Evolutionary conservation across 352 stramenopile species (phyloP).

Genomic region (Phytophthora aleatoria): DNA sequence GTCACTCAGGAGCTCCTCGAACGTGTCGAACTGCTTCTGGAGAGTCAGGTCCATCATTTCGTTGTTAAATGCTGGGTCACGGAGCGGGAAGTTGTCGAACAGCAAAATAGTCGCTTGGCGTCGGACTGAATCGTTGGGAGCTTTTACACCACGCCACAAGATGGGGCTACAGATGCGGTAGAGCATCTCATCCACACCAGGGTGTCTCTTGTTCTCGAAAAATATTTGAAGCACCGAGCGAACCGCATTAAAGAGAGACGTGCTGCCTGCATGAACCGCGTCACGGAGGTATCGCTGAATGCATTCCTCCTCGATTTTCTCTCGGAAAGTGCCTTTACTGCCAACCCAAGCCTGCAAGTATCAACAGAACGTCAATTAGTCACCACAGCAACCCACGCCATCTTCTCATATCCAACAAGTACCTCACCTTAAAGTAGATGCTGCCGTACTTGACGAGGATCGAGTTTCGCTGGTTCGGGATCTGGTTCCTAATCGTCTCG

Average conservation of each 20-base stretch:
- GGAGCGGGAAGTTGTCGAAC: constrained; percentile 86
- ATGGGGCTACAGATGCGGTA: constrained; percentile 86
- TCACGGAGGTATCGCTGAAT: constrained; percentile 82
- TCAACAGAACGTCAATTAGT: background rate
- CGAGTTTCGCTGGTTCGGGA: constrained; percentile 81
- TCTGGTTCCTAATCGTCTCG: constrained; percentile 87
- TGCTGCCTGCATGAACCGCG: constrained; percentile 71
- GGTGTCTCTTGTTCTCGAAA: constrained; percentile 86
- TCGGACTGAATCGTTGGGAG: constrained; percentile 82
- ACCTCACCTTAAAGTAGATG: constrained; percentile 81
- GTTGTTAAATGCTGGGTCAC: constrained; percentile 78
- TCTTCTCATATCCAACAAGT: background rate
- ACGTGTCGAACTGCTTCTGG: constrained; percentile 87
- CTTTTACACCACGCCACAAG: constrained; percentile 84
- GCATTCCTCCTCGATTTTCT: constrained; percentile 85
- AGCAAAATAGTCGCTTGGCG: constrained; percentile 81
- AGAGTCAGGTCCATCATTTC: constrained; percentile 73
- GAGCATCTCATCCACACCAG: constrained; percentile 84
- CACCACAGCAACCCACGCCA: background rate
- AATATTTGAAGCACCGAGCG: constrained; percentile 80
- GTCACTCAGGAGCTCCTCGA: constrained; percentile 76
- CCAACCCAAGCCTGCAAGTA: constrained; percentile 63
- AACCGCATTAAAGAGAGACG: constrained; percentile 68
- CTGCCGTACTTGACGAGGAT: constrained; percentile 81
- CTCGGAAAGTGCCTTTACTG: constrained; percentile 50